Conservation (phyloP, 345 rosid genomes). For the Melaleuca quinquenervia region DNA sequence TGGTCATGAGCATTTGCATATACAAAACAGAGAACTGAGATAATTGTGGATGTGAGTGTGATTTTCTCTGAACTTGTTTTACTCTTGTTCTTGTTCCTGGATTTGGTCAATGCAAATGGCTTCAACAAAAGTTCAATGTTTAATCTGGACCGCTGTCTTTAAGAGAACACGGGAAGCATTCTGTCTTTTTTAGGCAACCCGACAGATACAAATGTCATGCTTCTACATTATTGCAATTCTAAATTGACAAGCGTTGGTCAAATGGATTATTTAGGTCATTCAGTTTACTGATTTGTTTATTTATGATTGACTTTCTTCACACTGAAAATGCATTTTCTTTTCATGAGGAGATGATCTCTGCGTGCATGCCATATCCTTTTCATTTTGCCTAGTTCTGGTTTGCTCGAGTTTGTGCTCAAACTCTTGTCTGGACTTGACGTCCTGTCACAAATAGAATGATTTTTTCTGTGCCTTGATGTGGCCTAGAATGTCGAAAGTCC, state of each 20-base stretch:
- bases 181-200: not conserved
- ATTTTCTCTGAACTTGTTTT: not conserved
- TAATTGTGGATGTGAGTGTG: not conserved
- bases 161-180: not conserved
- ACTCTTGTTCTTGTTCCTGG: not conserved
- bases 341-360: not conserved
- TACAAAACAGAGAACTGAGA: not conserved
- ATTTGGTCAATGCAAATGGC: not conserved
- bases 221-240: not conserved
- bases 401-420: not conserved
- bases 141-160: not conserved
- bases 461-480: not conserved
- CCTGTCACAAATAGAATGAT: not conserved
- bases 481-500: not conserved
- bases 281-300: not conserved
- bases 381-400: not conserved
- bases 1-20: not conserved
- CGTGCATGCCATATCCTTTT: not conserved
- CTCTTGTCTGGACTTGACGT: not conserved
- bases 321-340: not conserved
- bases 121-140: not conserved
- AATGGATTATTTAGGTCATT: not conserved
- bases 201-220: not conserved
- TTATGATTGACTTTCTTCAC: not conserved
- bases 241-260: not conserved